Evolutionary conservation across 495 filamentous ascomycete genomes (phyloP).

Genomic region (Glonium stellatum): DNA sequence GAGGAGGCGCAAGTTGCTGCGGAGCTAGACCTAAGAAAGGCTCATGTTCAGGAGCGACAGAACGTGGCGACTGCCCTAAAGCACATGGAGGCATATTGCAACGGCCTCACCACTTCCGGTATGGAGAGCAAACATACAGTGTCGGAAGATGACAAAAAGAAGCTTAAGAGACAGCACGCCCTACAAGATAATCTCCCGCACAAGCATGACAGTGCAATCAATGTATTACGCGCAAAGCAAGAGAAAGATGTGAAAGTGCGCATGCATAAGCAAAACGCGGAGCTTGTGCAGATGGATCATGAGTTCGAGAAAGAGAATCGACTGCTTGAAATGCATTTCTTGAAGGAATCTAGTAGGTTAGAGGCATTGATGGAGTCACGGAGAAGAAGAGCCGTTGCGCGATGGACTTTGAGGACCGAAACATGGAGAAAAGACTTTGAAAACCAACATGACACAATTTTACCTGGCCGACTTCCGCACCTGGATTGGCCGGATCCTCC

Average conservation of each 20-base stretch:
- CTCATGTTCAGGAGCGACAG: slow-evolving; percentile 19
- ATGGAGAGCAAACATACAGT: slow-evolving; percentile 12
- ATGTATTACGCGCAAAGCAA: slow-evolving; percentile 26
- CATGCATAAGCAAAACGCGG: slow-evolving; percentile 19
- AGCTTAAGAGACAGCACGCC: slow-evolving; percentile 14
- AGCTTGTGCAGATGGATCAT: slow-evolving; percentile 16
- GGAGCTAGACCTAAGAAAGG: slow-evolving; percentile 23
- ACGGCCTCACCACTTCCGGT: slow-evolving; percentile 7
- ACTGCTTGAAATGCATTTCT: slow-evolving; percentile 9
- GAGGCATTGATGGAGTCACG: slow-evolving; percentile 12
- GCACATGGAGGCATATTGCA: slow-evolving; percentile 27
- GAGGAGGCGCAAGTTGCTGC: slow-evolving; percentile 23
- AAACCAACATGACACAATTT: slow-evolving; percentile 9
- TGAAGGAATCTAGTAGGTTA: slow-evolving; percentile 13
- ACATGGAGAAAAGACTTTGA: slow-evolving; percentile 22
- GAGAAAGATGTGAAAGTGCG: slow-evolving; percentile 18
- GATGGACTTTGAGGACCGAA: slow-evolving; percentile 22
- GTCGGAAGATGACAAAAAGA: slow-evolving; percentile 22
- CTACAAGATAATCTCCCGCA: slow-evolving; percentile 16
- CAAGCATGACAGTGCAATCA: slow-evolving; percentile 28
- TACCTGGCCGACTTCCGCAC: slow-evolving; percentile 11
- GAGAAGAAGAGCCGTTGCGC: slow-evolving; percentile 3
- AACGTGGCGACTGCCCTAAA: slow-evolving; percentile 26
- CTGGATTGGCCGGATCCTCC: slow-evolving; percentile 14
- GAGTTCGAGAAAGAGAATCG: slow-evolving; percentile 12